Evolutionary conservation across 108 stramenopile species (phyloP).

Genomic region (Ochromonas danica): DNA sequence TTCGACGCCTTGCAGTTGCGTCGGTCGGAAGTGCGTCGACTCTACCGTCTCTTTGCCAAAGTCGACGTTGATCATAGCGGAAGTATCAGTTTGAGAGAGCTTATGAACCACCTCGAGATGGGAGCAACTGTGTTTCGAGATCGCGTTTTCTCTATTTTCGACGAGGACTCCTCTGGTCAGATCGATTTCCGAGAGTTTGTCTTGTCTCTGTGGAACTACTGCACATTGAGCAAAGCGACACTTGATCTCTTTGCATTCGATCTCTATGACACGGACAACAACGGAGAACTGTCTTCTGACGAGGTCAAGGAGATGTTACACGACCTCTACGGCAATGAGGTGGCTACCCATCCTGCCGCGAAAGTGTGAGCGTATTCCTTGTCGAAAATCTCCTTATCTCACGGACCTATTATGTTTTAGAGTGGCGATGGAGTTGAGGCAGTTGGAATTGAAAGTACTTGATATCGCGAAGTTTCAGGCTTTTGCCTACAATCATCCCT

Average conservation of each 20-base stretch:
- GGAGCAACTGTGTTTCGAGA: conserved; percentile 44
- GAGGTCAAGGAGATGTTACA: conserved; percentile 36
- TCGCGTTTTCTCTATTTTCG: conserved; percentile 51
- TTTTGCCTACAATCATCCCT: conserved; percentile 26
- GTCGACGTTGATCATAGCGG: conserved; percentile 46
- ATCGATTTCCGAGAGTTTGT: conserved; percentile 64
- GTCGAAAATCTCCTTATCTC: no score
- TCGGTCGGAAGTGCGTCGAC: background rate
- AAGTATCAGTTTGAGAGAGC: conserved; percentile 40
- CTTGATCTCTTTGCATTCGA: conserved; percentile 59
- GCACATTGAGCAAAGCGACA: conserved; percentile 51
- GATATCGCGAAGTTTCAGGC: conserved; percentile 42
- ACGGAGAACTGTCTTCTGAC: conserved; percentile 41
- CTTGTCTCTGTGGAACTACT: conserved; percentile 60
- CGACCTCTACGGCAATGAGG: background rate
- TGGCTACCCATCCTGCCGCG: background rate
- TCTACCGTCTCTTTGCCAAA: conserved; percentile 9
- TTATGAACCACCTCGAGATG: conserved; percentile 42
- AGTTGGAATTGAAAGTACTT: conserved; percentile 27
- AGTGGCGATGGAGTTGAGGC: no score
- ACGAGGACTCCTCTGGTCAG: conserved; percentile 49
- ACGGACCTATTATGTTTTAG: no score
- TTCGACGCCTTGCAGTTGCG: background rate
- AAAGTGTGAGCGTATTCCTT: conserved; percentile 22
- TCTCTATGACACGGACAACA: conserved; percentile 60